Evolutionary conservation across 176 grass and related monocot genomes (phyloP), one percentile per base, ranked within the genome.

Genomic region (Ananas comosus): DNA sequence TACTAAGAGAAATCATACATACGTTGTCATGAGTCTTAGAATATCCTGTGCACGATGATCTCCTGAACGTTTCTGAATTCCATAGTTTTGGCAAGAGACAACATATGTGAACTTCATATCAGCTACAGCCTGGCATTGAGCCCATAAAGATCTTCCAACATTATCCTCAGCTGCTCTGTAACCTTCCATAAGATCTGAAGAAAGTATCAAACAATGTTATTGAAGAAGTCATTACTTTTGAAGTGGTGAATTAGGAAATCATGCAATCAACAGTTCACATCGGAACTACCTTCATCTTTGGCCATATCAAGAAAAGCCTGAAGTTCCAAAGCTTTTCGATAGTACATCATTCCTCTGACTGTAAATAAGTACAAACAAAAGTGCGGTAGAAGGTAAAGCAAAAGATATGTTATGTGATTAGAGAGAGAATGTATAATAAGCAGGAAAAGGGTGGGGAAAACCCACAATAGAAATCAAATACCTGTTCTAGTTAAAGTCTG

Each of bases 261-360:
- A 69, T 59, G 63, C 54, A 11, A 67, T 70, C 16, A 24, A 22
- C 64, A 25, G 27, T 73, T 48, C 70, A 63, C 19, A 14, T 42
- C 11, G 53, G 48, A 64, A 51, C 51, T 87, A 92, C 93, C 93
- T 13, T 92, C 65, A 63, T 96, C 92, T 83, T 80, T 74, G 17
- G 93, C 93, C 88, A 96, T 92, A 74, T 96, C 93, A 64, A 96
- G 85, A 71, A 89, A 96, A 77, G 93, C 80, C 77, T 96, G 93
- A 87, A 96, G 88, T 64, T 83, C 89, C 78, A 96, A 78, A 81
- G 93, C 93, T 85, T 92, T 85, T 76, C 93, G 76, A 71, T 92
- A 96, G 79, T 96, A 96, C 93, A 96, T 96, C 93, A 96, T 92
- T 50, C 93, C 93, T 70, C 93, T 80, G 63, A 96, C 93, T 96